Evolutionary conservation across 1,139 yeast genomes (phyloP).

Genomic region (Suhomyces maxii): DNA sequence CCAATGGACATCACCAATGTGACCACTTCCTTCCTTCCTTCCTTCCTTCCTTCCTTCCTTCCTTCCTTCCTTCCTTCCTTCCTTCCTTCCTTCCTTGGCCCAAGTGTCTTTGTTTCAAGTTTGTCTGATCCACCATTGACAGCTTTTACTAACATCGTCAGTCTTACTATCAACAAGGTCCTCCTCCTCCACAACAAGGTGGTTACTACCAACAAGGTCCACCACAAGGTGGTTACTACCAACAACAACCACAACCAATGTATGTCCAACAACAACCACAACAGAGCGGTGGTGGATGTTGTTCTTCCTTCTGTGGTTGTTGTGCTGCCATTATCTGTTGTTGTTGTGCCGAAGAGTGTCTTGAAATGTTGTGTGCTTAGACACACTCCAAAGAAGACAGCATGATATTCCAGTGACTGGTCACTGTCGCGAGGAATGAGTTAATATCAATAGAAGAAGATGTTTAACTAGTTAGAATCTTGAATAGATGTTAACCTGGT

Average conservation of each 20-base stretch:
- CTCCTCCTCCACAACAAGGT: constrained; percentile 12
- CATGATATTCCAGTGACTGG: background rate
- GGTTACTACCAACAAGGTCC: constrained; percentile 30
- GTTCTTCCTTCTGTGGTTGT: constrained; percentile 42
- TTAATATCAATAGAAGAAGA: background rate
- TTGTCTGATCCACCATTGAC: background rate
- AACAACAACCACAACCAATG: constrained; percentile 43
- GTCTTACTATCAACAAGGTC: constrained; percentile 16
- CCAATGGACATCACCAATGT: background rate
- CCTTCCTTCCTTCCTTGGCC: background rate
- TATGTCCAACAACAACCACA: constrained; percentile 43
- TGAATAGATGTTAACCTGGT: background rate
- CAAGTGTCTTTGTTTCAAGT: background rate
- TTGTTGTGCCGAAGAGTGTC: constrained; percentile 44
- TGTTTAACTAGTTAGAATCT: background rate
- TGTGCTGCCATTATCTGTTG: constrained; percentile 47
- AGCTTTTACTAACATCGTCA: constrained; percentile 2
- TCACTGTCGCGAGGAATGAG: background rate
- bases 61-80: too few species aligned
- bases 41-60: too few species aligned
- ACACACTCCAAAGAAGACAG: background rate
- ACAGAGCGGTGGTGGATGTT: constrained; percentile 36
- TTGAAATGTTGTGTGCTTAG: constrained; percentile 17
- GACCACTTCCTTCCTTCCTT: too few species aligned
- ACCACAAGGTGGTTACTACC: constrained; percentile 28